Conservation (phyloP, 75 land plant species). For the Isoetes taiwanensis region DNA sequence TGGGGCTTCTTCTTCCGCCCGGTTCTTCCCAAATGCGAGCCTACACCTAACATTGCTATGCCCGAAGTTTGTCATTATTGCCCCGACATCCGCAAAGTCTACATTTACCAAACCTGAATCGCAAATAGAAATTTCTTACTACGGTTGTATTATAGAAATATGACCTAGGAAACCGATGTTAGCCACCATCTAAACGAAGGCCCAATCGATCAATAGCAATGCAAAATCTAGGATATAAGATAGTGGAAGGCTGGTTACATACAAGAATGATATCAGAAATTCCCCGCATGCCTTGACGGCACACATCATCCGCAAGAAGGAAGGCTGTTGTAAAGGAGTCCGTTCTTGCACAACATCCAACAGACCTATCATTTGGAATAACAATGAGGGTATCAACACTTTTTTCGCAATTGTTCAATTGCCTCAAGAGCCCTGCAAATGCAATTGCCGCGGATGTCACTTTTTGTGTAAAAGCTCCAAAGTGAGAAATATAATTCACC, state of each 20-base stretch:
- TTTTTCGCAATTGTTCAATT: slow-evolving; percentile 63
- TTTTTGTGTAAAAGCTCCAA: too few relatives aligned
- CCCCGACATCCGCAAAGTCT: slow-evolving; percentile 93
- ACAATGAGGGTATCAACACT: slow-evolving; percentile 88
- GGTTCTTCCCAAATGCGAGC: slow-evolving; percentile 86
- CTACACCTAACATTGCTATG: slow-evolving; percentile 92
- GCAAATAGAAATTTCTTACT: neutral
- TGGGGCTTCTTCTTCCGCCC: slow-evolving; percentile 88
- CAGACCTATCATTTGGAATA: slow-evolving; percentile 86
- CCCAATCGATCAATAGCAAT: neutral
- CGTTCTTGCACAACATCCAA: slow-evolving; percentile 69
- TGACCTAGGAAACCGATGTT: too few relatives aligned
- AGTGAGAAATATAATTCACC: too few relatives aligned
- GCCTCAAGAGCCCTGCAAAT: slow-evolving; percentile 96
- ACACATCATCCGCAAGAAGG: slow-evolving; percentile 87
- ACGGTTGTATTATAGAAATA: too few relatives aligned
- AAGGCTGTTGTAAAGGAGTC: slow-evolving; percentile 90
- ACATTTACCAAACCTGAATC: slow-evolving; percentile 81
- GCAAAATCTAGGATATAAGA: too few relatives aligned
- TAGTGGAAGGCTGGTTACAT: slow-evolving; percentile 14
- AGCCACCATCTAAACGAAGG: neutral
- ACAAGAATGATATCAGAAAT: slow-evolving; percentile 93
- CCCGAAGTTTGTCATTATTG: slow-evolving; percentile 88
- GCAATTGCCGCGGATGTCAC: slow-evolving; percentile 7
- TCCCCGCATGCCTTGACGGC: slow-evolving; percentile 92